Percentiles rank a stretch among this genome's conserved stretches.
These are phyloP conservation scores for Tricholoma bakamatsutake DNA, from an alignment of 768 basidiomycete genomes.

Conservation along the genomic window DNA sequence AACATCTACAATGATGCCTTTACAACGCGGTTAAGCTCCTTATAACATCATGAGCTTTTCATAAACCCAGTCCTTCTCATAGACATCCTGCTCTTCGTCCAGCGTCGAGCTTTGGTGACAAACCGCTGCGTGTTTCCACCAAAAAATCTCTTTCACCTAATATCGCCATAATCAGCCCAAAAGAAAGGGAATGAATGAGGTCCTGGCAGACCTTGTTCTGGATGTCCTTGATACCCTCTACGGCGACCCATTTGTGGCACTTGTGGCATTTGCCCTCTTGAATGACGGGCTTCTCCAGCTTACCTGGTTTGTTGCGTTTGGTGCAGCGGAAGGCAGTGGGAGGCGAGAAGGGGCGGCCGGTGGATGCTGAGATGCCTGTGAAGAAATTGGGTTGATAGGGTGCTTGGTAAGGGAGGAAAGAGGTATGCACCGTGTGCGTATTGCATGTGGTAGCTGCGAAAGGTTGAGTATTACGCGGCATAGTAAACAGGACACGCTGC, in stretches of 20 bases:
- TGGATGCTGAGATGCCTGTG: slow-evolving; percentile 66
- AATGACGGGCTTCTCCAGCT: slow-evolving; percentile 53
- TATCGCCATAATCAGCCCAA: background rate
- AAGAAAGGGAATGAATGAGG: background rate
- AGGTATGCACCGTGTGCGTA: slow-evolving; percentile 59
- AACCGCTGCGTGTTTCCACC: slow-evolving; percentile 82
- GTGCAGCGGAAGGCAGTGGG: slow-evolving; percentile 56
- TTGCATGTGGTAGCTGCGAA: slow-evolving; percentile 72
- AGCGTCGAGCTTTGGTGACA: slow-evolving; percentile 62
- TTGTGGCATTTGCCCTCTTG: slow-evolving; percentile 75
- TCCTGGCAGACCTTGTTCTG: slow-evolving; percentile 57
- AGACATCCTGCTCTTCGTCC: slow-evolving; percentile 52
- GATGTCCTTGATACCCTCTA: slow-evolving; percentile 71
- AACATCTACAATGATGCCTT: background rate
- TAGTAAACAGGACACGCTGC: slow-evolving; percentile 14
- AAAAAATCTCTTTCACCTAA: slow-evolving; percentile 70
- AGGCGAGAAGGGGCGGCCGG: slow-evolving; percentile 72
- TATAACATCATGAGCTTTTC: slow-evolving; percentile 8
- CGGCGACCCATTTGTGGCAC: slow-evolving; percentile 64
- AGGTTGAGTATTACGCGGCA: background rate
- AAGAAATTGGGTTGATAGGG: slow-evolving; percentile 3
- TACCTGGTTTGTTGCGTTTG: slow-evolving; percentile 40
- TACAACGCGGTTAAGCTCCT: background rate
- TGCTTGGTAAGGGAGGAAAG: background rate
- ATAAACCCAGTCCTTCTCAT: slow-evolving; percentile 46